Evolutionary conservation across 1,284 basidiomycete species (phyloP), one percentile per base, ranked within the genome.

Genomic region (Dichomitus squalens): DNA sequence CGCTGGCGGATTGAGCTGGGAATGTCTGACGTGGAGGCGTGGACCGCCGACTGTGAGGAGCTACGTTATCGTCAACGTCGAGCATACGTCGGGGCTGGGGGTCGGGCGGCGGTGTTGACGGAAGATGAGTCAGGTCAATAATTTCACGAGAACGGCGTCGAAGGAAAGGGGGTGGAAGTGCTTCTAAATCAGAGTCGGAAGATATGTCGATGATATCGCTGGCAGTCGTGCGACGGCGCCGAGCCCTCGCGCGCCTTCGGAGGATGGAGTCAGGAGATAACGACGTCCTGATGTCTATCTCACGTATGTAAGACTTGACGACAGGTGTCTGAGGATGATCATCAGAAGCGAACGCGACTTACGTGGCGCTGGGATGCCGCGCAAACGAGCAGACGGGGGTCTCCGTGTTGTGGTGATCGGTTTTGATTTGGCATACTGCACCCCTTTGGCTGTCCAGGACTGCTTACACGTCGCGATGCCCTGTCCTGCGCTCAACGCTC

Each of bases 111-210:
- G 49, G 29, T 0, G 49, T 40, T 16, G 38, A 40, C 3, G 49
- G 27, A 14, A 41, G 18, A 2, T 20, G 39, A 21, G 49, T 52
- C 12, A 52, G 39, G 25, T 52, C 38, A 8, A 52, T 33, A 6
- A 33, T 18, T 1, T 38, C 23, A 5, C n/a, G 49, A 39, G 8
- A 14, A 29, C 16, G 29, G 6, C 31, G 21, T n/a, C n/a, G n/a
- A n/a, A n/a, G n/a, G n/a, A n/a, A n/a, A n/a, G n/a, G n/a, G n/a
- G n/a, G n/a, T n/a, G n/a, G n/a, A n/a, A n/a, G n/a, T 34, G 25
- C 33, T 23, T 53, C 51, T n/a, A 7, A 6, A 16, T 54, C 53
- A 16, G 52, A 48, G 36, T 49, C 53, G 3, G 47, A 55, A 12
- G 11, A 25, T 11, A 48, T 41, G 14, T 55, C 38, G 33, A 55